A percentile compares a stretch with the other conserved stretches of the same genome.
These are phyloP conservation scores for Selaginella moellendorffii DNA, from an alignment of 75 land plant species.

Conservation along the genomic window DNA sequence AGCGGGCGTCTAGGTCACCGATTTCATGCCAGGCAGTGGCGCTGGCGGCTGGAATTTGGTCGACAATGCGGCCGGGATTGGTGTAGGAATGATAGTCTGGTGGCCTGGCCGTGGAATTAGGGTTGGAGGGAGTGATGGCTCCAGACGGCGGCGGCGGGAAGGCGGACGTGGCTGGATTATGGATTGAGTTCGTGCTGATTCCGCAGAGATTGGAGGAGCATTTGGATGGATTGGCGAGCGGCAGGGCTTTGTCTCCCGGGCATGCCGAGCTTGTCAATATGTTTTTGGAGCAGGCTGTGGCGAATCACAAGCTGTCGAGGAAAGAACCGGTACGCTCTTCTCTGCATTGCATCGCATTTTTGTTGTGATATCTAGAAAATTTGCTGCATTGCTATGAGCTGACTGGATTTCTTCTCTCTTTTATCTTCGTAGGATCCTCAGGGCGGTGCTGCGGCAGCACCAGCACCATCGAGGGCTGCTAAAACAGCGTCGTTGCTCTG, in stretches of 20 bases:
- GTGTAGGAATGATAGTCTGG: background rate
- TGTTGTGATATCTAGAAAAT: background rate
- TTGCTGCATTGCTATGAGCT: background rate
- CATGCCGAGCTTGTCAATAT: constrained; percentile 14
- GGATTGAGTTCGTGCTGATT: constrained; percentile 20
- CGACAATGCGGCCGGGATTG: background rate
- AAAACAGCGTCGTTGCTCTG: constrained; percentile 22
- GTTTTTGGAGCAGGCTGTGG: constrained; percentile 25
- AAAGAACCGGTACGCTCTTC: constrained; percentile 18
- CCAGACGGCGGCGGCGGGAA: constrained; percentile 14
- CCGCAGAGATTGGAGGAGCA: constrained; percentile 22
- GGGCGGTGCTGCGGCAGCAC: background rate
- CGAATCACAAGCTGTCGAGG: constrained; percentile 12
- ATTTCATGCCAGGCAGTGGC: background rate
- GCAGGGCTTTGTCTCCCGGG: constrained; percentile 4
- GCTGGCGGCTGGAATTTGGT: background rate
- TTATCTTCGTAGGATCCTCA: background rate
- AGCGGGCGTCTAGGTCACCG: background rate
- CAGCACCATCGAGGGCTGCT: constrained; percentile 2
- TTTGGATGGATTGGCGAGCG: constrained; percentile 4
- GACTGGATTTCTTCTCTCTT: too few relatives aligned
- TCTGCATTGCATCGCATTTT: too few relatives aligned
- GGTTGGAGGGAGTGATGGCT: constrained; percentile 16
- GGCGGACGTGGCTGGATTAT: constrained; percentile 14
- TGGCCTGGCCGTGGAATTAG: background rate